Conservation (phyloP, 306 rosid genomes). For the Sicyos baderoa region DNA sequence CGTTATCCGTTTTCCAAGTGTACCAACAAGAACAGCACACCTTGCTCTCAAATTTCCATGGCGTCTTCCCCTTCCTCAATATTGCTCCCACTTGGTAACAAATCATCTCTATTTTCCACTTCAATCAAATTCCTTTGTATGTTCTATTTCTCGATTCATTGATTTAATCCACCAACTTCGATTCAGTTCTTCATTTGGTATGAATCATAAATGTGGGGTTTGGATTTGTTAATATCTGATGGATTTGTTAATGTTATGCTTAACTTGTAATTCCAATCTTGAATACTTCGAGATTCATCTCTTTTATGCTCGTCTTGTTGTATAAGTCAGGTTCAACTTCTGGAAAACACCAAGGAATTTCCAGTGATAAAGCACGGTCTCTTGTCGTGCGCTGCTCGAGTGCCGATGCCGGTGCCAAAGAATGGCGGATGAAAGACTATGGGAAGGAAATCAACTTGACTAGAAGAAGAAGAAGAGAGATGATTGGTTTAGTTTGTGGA, state of each 20-base stretch:
- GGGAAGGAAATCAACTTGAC: constrained; percentile 24
- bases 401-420: constrained; percentile 24
- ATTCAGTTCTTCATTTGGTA: not conserved
- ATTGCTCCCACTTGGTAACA: constrained; percentile 50
- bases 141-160: not conserved
- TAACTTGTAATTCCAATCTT: not conserved
- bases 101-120: not conserved
- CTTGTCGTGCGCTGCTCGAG: constrained; percentile 25
- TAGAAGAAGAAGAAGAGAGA: constrained; percentile 61
- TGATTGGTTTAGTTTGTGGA: constrained; percentile 59
- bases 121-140: not conserved
- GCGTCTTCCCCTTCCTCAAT: constrained; percentile 45
- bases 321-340: constrained; percentile 37
- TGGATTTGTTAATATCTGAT: not conserved
- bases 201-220: not conserved
- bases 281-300: not conserved
- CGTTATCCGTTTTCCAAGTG: constrained; percentile 50
- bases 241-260: not conserved
- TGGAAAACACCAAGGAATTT: constrained; percentile 30
- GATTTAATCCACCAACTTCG: not conserved
- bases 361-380: constrained; percentile 28
- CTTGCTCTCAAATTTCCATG: constrained; percentile 27
- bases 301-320: not conserved
- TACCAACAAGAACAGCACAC: not conserved
- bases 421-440: constrained; percentile 28